Percentiles rank a stretch among this genome's conserved stretches.
phyloP scores from a whole-genome alignment of 2,329 filamentous ascomycete species.

The Paecilomyces sp. region DNA sequence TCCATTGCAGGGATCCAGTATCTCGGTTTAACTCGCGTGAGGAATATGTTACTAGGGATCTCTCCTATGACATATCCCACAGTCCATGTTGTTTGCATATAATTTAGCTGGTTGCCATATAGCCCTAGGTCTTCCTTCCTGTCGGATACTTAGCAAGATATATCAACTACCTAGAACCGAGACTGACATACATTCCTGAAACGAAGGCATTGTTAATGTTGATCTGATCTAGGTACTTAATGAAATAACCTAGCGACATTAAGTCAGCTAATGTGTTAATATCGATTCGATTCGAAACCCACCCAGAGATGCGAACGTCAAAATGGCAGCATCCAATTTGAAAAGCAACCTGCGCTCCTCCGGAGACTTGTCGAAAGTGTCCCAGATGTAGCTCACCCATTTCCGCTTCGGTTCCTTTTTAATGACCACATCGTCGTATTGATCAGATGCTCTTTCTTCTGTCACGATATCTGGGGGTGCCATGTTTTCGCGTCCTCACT shows the following conservation, averaged over 20 bases:
- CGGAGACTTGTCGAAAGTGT: constrained; percentile 46
- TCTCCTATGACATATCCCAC: constrained; percentile 53
- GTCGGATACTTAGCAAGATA: neutral
- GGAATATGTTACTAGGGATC: constrained; percentile 46
- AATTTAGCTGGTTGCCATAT: constrained; percentile 50
- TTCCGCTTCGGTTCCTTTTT: constrained; percentile 24
- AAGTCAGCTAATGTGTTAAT: neutral
- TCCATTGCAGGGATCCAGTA: constrained; percentile 45
- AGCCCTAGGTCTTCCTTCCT: constrained; percentile 49
- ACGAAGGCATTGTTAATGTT: constrained; percentile 44
- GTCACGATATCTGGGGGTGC: constrained; percentile 3
- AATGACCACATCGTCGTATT: constrained; percentile 6
- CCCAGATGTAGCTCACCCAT: constrained; percentile 48
- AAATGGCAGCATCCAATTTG: constrained; percentile 42
- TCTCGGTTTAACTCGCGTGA: constrained; percentile 43
- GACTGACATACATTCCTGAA: constrained; percentile 34
- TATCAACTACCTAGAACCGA: neutral
- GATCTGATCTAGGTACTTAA: constrained; percentile 42
- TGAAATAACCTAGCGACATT: constrained; percentile 37
- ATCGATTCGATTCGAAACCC: constrained; percentile 1
- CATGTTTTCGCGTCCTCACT: constrained; percentile 9
- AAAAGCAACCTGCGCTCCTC: constrained; percentile 43
- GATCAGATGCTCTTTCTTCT: constrained; percentile 6
- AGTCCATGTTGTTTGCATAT: constrained; percentile 51
- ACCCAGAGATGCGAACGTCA: constrained; percentile 42